These are phyloP conservation scores for Rubus idaeus DNA, from an alignment of 306 rosid species.

Conservation along the genomic window DNA sequence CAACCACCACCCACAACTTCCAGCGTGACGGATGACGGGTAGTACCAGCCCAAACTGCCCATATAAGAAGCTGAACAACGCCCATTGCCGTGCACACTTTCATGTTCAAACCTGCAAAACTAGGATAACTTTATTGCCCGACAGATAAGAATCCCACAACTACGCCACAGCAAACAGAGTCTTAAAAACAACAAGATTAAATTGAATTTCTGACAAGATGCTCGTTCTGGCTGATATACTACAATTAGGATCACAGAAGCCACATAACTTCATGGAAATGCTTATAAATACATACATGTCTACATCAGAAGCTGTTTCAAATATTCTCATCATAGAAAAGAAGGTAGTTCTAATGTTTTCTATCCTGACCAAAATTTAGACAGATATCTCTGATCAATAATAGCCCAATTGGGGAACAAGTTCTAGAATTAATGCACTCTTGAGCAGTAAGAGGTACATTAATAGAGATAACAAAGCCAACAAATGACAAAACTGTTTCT, in stretches of 20 bases:
- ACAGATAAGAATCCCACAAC: background rate
- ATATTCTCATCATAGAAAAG: background rate
- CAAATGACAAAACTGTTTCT: background rate
- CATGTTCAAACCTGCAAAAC: constrained; percentile 68
- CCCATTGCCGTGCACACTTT: constrained; percentile 69
- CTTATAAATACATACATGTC: background rate
- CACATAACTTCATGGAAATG: background rate
- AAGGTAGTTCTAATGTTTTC: background rate
- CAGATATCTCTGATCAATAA: background rate
- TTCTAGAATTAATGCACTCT: background rate
- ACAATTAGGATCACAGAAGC: background rate
- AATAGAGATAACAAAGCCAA: background rate
- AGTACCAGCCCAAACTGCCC: constrained; percentile 73
- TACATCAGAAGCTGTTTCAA: background rate
- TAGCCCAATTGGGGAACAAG: background rate
- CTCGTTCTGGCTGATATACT: background rate
- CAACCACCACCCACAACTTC: constrained; percentile 71
- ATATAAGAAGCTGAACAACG: constrained; percentile 67
- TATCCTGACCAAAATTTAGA: background rate
- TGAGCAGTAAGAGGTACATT: background rate
- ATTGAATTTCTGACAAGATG: background rate
- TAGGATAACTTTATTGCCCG: constrained; percentile 20
- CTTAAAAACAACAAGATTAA: background rate
- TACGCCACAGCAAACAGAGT: background rate
- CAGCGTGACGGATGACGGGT: constrained; percentile 61